Evolutionary conservation across 768 basidiomycete genomes (phyloP), one percentile per base, ranked within the genome.

Genomic region (Asterophora parasitica): DNA sequence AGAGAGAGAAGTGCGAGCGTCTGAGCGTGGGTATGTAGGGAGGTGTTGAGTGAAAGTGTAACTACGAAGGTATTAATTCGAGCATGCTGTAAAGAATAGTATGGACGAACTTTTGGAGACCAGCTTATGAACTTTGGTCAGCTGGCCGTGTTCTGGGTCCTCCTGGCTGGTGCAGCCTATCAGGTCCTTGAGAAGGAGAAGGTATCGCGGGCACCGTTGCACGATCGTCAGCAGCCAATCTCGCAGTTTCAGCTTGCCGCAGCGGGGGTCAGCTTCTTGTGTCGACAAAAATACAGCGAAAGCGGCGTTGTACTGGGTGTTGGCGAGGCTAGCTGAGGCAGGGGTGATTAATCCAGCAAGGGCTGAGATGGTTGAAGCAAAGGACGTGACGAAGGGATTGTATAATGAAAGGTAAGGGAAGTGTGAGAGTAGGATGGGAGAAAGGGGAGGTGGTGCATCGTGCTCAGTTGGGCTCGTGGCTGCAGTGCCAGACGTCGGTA

Each of bases 371-470:
- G 83, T 76, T 2, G 79, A 66, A 6, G 87, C 78, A 61, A 92
- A 94, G 0, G 85, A 74, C 9, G 88, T 86, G 43, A 93, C 75
- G 58, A 92, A 92, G 0, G 87, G 90, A 13, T 79, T 88, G 66
- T 92, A 93, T 13, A 93, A 72, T 3, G 90, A 91, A 12, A 93
- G 73, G 60, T 92, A 94, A 0, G 91, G 92, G 52, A 92, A 89
- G 64, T 94, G 91, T 1, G 85, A 76, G 30, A 86, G 73, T 30
- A 94, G 75, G 19, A 85, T 63, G 20, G 80, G 71, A 2, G 83
- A 82, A 19, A 82, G 52, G 8, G 74, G 67, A 26, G 50, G 53
- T 23, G 34, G 48, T 15, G 44, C 12, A n/a, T 41, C 46, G 75
- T 67, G 9, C 72, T 74, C 44, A 79, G 64, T 15, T 39, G 16